Conservation (phyloP, 176 grass and related monocot genomes). For the Oryza meridionalis region DNA sequence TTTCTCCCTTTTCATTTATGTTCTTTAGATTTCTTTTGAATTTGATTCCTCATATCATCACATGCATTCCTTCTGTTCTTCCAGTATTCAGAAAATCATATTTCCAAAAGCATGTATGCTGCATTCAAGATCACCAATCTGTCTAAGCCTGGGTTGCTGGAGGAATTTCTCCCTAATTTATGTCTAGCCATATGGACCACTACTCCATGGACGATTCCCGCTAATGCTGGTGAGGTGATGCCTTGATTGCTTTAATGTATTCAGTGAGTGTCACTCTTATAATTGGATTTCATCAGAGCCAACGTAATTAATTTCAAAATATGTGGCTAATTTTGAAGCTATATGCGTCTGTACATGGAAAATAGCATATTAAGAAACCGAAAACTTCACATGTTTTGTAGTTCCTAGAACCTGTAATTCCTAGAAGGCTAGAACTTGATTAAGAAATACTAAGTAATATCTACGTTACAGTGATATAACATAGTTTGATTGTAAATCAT, state of each 20-base stretch:
- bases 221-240: slow-evolving; percentile 89
- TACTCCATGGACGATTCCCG: slow-evolving; percentile 98
- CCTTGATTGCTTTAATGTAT: slow-evolving; percentile 43
- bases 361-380: neutral
- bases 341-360: slow-evolving; percentile 7
- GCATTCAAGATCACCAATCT: slow-evolving; percentile 79
- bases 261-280: slow-evolving; percentile 30
- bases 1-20: neutral
- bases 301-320: neutral
- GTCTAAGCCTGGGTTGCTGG: slow-evolving; percentile 57
- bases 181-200: slow-evolving; percentile 94
- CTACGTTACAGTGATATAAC: slow-evolving; percentile 8
- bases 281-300: slow-evolving; percentile 4
- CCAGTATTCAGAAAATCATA: slow-evolving; percentile 89
- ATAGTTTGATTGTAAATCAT: neutral
- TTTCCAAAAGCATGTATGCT: slow-evolving; percentile 97
- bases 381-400: neutral
- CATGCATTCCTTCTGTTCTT: slow-evolving; percentile 30
- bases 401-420: neutral
- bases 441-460: slow-evolving; percentile 19
- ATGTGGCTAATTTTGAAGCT: slow-evolving; percentile 20
- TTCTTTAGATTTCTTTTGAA: slow-evolving; percentile 26
- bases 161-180: slow-evolving; percentile 80
- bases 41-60: slow-evolving; percentile 28
- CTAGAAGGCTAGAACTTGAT: neutral